Evolutionary conservation across 305 asterid genomes (phyloP), one percentile per base, ranked within the genome.

Genomic region (Plantago coronopus): DNA sequence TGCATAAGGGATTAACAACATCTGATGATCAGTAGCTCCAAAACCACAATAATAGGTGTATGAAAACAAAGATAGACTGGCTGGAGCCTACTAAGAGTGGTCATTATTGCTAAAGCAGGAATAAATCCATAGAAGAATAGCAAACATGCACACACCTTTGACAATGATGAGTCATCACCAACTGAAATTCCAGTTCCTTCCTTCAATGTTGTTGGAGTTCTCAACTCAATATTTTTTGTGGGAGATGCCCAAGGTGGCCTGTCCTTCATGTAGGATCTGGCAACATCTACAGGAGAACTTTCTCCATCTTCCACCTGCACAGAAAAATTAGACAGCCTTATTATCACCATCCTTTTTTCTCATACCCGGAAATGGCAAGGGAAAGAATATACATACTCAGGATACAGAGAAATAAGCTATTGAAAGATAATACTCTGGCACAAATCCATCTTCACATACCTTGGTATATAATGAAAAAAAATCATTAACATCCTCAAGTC

Each of bases 171-270:
- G 63, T 68, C 85, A 43, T 56, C 76, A 67, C 77, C 79, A 63
- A 48, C 77, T 43, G 89, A 71, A 64, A 59, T 63, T 18, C 70
- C 64, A 34, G 85, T 61, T 74, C 79, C 84, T 71, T 82, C 89
- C 53, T 60, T 66, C 49, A 72, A 74, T 72, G 78, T 37, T 31
- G 83, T 63, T 58, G 95, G 94, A 51, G 95, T 74, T 63, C 70
- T 65, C 50, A 74, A 63, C 62, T 80, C 87, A 65, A 72, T 16
- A 66, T 63, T 61, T 54, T 74, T 75, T 22, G 67, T 71, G 20
- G 93, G 84, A 50, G 95, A 89, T 38, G 81, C 82, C 98, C 98
- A 86, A 21, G 78, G 78, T 63, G 94, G 90, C 43, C 88, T 89
- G 19, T 71, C 78, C 68, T 63, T 83, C 96, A 89, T 89, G 69